Evolutionary conservation across 2,329 filamentous ascomycete genomes (phyloP).

Genomic region (Alternaria gansuensis): DNA sequence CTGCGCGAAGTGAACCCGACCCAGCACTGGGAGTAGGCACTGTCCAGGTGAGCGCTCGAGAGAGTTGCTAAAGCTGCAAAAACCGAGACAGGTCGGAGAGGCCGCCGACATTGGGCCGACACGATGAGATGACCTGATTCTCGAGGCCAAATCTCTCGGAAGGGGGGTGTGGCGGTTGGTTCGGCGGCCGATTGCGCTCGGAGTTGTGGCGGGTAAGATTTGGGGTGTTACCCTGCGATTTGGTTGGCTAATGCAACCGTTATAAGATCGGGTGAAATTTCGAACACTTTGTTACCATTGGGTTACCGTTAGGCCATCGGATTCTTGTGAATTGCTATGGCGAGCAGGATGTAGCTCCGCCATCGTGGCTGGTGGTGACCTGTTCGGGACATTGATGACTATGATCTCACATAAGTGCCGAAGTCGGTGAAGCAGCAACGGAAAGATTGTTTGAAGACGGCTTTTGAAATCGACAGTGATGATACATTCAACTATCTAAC

Average conservation of each 20-base stretch:
- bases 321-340: neutral
- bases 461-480: conserved; percentile 28
- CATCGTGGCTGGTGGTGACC: conserved; percentile 1
- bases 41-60: neutral
- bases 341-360: neutral
- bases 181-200: conserved; percentile 19
- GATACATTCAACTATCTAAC: conserved; percentile 41
- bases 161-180: conserved; percentile 4
- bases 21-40: conserved; percentile 6
- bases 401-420: conserved; percentile 22
- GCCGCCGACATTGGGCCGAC: conserved; percentile 12
- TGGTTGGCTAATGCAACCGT: conserved; percentile 18
- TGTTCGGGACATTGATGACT: conserved; percentile 3
- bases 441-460: conserved; percentile 11
- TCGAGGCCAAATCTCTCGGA: neutral
- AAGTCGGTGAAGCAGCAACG: conserved; percentile 14
- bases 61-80: conserved; percentile 5
- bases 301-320: neutral
- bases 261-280: conserved; percentile 11
- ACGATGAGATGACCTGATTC: conserved; percentile 4
- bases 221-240: conserved; percentile 4
- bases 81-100: conserved; percentile 5
- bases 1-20: conserved; percentile 4
- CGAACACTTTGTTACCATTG: neutral
- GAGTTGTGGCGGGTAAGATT: conserved; percentile 29